Base-by-base conservation (phyloP, 1,284 basidiomycete species). In the Marasmius sp. region DNA sequence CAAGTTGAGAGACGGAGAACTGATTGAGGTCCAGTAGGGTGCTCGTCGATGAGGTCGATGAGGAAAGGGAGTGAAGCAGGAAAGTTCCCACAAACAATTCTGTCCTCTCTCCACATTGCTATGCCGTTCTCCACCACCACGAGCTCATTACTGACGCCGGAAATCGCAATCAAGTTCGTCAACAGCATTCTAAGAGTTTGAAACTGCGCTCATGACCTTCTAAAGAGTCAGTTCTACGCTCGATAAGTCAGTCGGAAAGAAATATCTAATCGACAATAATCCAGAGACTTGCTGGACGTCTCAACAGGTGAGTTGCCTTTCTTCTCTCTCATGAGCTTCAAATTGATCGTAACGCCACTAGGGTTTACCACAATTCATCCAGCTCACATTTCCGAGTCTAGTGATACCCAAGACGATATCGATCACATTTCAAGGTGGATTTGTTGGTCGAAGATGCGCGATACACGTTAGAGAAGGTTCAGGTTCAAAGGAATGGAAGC, bases 251-350 rank as follows among this genome's bases (percentile, higher is more conserved):
- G 85, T 84, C 12, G 85, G 85, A 10, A 93, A 91, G 74, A 89
- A 87, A 69, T 74, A 84, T 70, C 80, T 93, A 20, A 81, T 85
- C 18, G 92, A 93, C 70, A 79, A 83, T 14, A 89, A 78, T 68
- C 83, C 86, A 61, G 91, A 91, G 72, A 93, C 92, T 20, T 93
- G 92, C 72, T 93, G 92, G 91, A 87, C 90, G 39, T 92, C 91
- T 33, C 87, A 89, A 72, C 88, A 91, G 80, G 92, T 88, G 64
- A 49, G 72, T 63, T 54, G 36, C 27, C 54, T 45, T 39, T 61
- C 61, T 55, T 50, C 33, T 45, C 59, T 8, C 16, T 48, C 48
- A 14, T 51, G 45, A 45, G 7, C 41, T 9, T 14, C 20, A 33
- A 37, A n/a, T 36, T 57, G 37, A 55, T 49, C 48, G 45, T 61